Percentiles rank a stretch among this genome's conserved stretches.
These are phyloP conservation scores for Camillea tinctor DNA, from an alignment of 2,329 filamentous ascomycete species.

Conservation along the genomic window DNA sequence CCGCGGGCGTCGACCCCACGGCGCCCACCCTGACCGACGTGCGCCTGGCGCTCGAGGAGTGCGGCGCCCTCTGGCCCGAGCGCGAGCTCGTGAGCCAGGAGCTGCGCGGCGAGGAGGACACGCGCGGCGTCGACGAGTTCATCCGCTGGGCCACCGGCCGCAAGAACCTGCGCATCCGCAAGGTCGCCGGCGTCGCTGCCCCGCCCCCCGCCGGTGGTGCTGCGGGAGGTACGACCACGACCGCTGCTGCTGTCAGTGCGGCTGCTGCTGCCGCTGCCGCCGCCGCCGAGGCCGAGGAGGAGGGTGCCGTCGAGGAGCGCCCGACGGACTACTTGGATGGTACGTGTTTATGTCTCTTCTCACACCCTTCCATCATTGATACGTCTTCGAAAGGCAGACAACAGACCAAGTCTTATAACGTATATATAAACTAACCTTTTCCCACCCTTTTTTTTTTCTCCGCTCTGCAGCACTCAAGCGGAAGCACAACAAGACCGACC, in stretches of 20 bases:
- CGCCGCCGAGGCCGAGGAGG: conserved; percentile 41
- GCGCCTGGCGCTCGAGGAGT: conserved; percentile 80
- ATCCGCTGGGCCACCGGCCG: conserved; percentile 74
- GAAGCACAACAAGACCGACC: conserved; percentile 85
- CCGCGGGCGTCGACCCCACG: conserved; percentile 40
- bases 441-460: background rate
- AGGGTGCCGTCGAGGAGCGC: conserved; percentile 45
- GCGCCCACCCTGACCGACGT: conserved; percentile 72
- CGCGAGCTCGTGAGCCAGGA: conserved; percentile 65
- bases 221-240: conserved; percentile 57
- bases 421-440: too few relatives aligned
- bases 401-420: too few relatives aligned
- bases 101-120: conserved; percentile 72
- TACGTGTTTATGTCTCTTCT: conserved; percentile 37
- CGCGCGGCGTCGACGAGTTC: conserved; percentile 74
- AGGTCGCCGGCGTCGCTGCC: conserved; percentile 70
- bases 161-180: conserved; percentile 74
- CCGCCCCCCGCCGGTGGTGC: conserved; percentile 38
- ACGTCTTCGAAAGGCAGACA: background rate
- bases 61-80: conserved; percentile 71
- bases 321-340: conserved; percentile 67
- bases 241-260: conserved; percentile 38
- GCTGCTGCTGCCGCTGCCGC: conserved; percentile 57
- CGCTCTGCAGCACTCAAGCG: conserved; percentile 69
- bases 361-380: background rate